Conservation (phyloP, 192 early-diverging fungal genomes). For the Phlyctochytrium arcticum region DNA sequence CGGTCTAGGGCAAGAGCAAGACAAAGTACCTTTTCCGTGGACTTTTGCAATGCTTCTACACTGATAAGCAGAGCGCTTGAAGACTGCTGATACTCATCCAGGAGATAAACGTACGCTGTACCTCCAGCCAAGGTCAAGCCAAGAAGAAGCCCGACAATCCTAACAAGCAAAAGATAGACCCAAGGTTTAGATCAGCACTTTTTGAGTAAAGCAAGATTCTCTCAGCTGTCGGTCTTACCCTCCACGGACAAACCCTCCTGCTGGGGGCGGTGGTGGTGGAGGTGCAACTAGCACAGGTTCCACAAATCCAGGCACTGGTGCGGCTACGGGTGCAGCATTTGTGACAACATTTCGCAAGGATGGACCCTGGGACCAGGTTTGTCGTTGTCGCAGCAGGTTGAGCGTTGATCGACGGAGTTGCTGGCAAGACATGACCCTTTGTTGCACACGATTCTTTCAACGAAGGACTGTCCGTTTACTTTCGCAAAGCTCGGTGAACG, state of each 20-base stretch:
- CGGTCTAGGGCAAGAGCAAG: background rate
- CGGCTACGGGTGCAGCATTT: too few species aligned
- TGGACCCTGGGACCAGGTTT: too few species aligned
- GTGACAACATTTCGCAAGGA: too few species aligned
- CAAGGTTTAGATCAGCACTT: too few species aligned
- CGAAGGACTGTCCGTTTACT: too few species aligned
- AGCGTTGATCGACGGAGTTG: too few species aligned
- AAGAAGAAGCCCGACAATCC: slow-evolving; percentile 17
- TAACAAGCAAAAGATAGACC: background rate
- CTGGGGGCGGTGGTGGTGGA: background rate
- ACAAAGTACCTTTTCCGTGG: slow-evolving; percentile 67
- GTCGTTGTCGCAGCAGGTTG: too few species aligned
- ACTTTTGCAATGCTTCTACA: slow-evolving; percentile 74
- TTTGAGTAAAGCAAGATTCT: background rate
- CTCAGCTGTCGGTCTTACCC: background rate
- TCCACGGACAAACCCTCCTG: slow-evolving; percentile 9
- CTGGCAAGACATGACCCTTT: too few species aligned
- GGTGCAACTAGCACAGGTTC: background rate
- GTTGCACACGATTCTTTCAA: too few species aligned
- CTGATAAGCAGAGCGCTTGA: slow-evolving; percentile 65
- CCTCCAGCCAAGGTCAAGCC: slow-evolving; percentile 20
- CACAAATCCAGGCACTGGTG: background rate
- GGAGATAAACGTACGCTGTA: slow-evolving; percentile 75
- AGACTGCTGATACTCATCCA: slow-evolving; percentile 81
- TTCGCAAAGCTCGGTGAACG: too few species aligned